Conservation (phyloP, 2,329 filamentous ascomycete genomes). For the Colletotrichum noveboracense region DNA sequence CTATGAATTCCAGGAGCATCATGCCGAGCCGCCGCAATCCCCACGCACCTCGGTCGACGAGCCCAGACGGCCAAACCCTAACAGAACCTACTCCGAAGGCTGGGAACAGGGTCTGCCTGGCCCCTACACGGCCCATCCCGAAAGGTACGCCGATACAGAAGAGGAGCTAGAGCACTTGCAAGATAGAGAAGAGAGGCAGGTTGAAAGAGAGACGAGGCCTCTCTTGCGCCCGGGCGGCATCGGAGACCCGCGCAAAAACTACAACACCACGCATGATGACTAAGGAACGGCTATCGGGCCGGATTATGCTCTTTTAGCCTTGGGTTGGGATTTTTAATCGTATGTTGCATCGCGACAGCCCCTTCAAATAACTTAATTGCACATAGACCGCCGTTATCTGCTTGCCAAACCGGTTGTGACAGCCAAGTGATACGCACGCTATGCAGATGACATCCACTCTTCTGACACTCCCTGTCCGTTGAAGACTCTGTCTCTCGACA, state of each 20-base stretch:
- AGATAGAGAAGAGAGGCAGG: conserved; percentile 56
- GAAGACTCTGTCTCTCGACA: neutral
- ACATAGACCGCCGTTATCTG: neutral
- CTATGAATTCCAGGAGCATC: conserved; percentile 64
- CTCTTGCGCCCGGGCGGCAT: conserved; percentile 56
- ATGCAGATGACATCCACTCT: neutral
- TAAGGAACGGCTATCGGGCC: neutral
- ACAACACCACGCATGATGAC: conserved; percentile 32
- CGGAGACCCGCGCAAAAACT: conserved; percentile 48
- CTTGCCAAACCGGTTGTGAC: neutral
- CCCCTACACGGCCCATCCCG: conserved; percentile 56
- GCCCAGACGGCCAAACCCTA: conserved; percentile 41
- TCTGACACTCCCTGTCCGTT: neutral
- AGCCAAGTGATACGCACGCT: neutral
- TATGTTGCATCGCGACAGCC: neutral
- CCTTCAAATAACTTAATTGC: neutral
- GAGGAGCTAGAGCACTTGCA: conserved; percentile 56
- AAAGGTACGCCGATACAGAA: conserved; percentile 56
- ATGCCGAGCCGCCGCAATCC: conserved; percentile 30
- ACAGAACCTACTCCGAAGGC: conserved; percentile 53
- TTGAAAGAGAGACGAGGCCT: conserved; percentile 55
- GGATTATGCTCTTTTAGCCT: neutral
- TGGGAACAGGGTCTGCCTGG: conserved; percentile 57
- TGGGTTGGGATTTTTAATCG: neutral
- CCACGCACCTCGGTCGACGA: neutral